Base-by-base conservation (phyloP, 73 alveolate genomes). In the Durusdinium trenchii region DNA sequence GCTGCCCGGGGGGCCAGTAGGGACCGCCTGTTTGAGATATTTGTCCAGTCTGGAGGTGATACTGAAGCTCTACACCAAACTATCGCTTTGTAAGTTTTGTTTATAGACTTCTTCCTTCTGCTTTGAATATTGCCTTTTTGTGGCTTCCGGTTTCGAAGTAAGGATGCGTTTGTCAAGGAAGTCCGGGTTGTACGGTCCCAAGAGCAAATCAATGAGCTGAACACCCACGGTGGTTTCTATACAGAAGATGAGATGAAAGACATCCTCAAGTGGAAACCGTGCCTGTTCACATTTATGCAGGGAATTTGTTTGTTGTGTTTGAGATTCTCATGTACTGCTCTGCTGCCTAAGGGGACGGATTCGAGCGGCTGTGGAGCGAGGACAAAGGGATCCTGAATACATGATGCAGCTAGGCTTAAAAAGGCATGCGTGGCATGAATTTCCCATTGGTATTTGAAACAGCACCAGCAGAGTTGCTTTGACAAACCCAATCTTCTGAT, bases 181-280 rank as follows among this genome's bases (percentile, higher is more conserved):
- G 73, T 82, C 93, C 23, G 50, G 51, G 30, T 51, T 28, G 48
- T 4, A 28, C 47, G 60, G n/a, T 9, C 48, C 54, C 7, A 30
- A 14, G 75, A 82, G 73, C 67, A 48, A n/a, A 82, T n/a, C 93
- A 46, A 51, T 14, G 93, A 82, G 75, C 50, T 82, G 52, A 48
- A 43, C 35, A n/a, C 54, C 42, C 38, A 82, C 10, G 93, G 93
- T 2, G 93, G 93, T 32, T 82, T 82, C 38, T 82, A 82, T 36
- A 82, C 93, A 5, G 50, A 16, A 47, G 45, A 82, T 14, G 93
- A 82, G 50, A 82, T 82, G 93, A 82, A 82, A 30, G 93, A 82
- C 2, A 82, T 82, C 30, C 50, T 82, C 75, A 48, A 48, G 3
- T 82, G 73, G 75, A 35, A 47, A 5, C 47, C n/a, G 93, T 51